phyloP scores from a whole-genome alignment of 352 stramenopile species.

The Globisporangium orthogonon region DNA sequence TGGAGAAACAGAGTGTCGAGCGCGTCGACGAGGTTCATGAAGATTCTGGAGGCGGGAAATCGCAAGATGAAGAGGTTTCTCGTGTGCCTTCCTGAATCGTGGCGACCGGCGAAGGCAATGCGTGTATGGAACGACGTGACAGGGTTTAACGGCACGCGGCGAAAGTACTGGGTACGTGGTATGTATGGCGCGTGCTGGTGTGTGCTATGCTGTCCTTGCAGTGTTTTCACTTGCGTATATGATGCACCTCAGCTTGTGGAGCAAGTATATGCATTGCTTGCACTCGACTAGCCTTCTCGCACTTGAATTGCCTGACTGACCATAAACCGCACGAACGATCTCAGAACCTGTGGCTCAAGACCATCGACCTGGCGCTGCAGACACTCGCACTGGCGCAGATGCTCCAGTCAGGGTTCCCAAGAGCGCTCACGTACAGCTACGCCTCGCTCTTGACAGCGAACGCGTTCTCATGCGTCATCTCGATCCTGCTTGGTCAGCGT shows the following conservation, averaged over 20 bases:
- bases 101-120: not conserved
- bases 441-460: slow-evolving; percentile 14
- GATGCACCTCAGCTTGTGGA: too few relatives aligned
- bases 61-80: not conserved
- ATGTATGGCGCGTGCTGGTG: too few relatives aligned
- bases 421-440: slow-evolving; percentile 12
- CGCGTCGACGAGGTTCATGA: too few relatives aligned
- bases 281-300: too few relatives aligned
- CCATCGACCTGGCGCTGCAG: slow-evolving; percentile 20
- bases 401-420: slow-evolving; percentile 17
- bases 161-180: not conserved
- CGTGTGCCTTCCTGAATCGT: not conserved
- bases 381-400: slow-evolving; percentile 15
- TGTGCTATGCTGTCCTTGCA: too few relatives aligned
- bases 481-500: slow-evolving; percentile 2
- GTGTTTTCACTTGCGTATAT: not conserved
- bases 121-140: not conserved
- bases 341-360: slow-evolving; percentile 25
- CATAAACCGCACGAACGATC: too few relatives aligned
- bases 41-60: too few relatives aligned
- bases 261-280: too few relatives aligned
- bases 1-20: too few relatives aligned
- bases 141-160: not conserved
- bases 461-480: slow-evolving; percentile 10
- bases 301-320: too few relatives aligned